phyloP scores from a whole-genome alignment of 1,139 yeast species.

The Hyphopichia pseudoburtonii region DNA sequence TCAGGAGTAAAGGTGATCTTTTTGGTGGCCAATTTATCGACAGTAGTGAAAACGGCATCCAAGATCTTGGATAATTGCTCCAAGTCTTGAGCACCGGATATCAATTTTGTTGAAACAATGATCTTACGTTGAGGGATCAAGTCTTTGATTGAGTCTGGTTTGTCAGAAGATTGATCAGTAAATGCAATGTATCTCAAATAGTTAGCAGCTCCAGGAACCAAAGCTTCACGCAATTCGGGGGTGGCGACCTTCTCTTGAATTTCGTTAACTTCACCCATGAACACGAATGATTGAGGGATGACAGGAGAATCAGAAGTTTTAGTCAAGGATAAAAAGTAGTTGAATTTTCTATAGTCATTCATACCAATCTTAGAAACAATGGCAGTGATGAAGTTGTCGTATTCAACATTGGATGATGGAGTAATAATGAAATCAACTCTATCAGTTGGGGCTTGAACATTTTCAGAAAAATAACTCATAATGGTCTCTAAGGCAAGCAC shows the following conservation, averaged over 20 bases:
- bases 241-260: conserved; percentile 65
- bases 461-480: conserved; percentile 53
- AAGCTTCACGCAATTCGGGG: conserved; percentile 47
- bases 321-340: conserved; percentile 83
- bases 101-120: conserved; percentile 49
- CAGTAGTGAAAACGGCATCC: conserved; percentile 50
- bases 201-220: conserved; percentile 52
- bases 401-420: conserved; percentile 55
- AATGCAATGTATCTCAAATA: conserved; percentile 68
- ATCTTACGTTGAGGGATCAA: conserved; percentile 57
- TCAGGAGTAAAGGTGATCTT: conserved; percentile 59
- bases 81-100: conserved; percentile 45
- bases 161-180: conserved; percentile 76
- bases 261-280: conserved; percentile 87
- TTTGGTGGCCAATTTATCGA: conserved; percentile 52
- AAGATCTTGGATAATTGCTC: conserved; percentile 50
- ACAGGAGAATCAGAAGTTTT: conserved; percentile 70
- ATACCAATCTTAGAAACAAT: conserved; percentile 82
- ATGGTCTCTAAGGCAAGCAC: conserved; percentile 59
- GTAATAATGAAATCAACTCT: conserved; percentile 60
- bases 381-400: conserved; percentile 74
- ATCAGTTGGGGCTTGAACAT: conserved; percentile 57
- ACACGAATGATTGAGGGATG: conserved; percentile 75
- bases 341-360: conserved; percentile 72
- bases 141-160: conserved; percentile 58